Evolutionary conservation across 1,284 basidiomycete genomes (phyloP).

Genomic region (Somion occarium): DNA sequence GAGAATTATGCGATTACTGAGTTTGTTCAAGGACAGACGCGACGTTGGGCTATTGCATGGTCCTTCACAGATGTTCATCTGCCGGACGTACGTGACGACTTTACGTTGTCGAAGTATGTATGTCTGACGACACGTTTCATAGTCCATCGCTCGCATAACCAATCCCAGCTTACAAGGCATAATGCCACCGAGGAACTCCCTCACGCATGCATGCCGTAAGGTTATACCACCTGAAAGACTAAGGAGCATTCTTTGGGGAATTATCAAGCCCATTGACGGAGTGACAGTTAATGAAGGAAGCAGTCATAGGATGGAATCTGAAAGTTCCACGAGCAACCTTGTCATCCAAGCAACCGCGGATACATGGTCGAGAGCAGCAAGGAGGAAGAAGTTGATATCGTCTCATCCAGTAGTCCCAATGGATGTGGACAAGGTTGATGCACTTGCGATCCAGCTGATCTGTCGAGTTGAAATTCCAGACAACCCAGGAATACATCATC

Average conservation of each 20-base stretch:
- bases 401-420: conserved; percentile 10
- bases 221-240: neutral
- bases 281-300: neutral
- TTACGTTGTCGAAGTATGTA: neutral
- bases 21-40: conserved; percentile 81
- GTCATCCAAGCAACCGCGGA: conserved; percentile 44
- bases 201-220: conserved; percentile 30
- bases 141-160: conserved; percentile 50
- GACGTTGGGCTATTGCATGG: conserved; percentile 89
- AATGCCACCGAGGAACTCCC: conserved; percentile 54
- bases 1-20: conserved; percentile 83
- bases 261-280: neutral
- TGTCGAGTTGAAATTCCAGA: conserved; percentile 24
- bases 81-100: conserved; percentile 62
- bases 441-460: conserved; percentile 6
- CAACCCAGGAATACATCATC: conserved; percentile 3
- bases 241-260: neutral
- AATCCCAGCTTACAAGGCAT: conserved; percentile 39
- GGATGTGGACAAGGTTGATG: neutral
- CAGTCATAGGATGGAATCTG: neutral
- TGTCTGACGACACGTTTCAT: conserved; percentile 10
- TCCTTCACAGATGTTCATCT: conserved; percentile 61
- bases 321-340: conserved; percentile 16
- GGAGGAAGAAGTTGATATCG: conserved; percentile 36
- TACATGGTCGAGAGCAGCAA: conserved; percentile 74